Evolutionary conservation across 139 green algal species (phyloP).

Genomic region (Coelastrella sp.): DNA sequence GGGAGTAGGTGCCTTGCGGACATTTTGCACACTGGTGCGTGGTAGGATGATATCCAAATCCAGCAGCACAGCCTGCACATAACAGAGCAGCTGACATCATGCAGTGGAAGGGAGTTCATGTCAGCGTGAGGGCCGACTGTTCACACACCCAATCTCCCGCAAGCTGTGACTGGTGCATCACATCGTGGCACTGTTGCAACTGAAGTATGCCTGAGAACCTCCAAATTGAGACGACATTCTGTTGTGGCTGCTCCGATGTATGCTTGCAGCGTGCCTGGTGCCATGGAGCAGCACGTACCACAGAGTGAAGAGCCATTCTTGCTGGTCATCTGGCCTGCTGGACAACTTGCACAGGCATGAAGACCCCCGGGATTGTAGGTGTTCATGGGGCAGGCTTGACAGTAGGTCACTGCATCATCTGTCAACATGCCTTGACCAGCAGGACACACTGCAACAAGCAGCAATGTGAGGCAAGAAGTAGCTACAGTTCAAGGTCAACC

Average conservation of each 20-base stretch:
- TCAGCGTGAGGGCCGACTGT: too few relatives aligned
- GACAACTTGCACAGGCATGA: not conserved
- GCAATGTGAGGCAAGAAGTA: not conserved
- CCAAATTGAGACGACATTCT: too few relatives aligned
- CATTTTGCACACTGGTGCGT: not conserved
- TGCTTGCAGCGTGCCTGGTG: too few relatives aligned
- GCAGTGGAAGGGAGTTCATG: too few relatives aligned
- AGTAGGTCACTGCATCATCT: not conserved
- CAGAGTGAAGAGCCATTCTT: not conserved
- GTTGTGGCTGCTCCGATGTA: too few relatives aligned
- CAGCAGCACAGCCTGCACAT: constrained; percentile 2
- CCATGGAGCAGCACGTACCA: not conserved
- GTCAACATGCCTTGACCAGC: constrained; percentile 21
- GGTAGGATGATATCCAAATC: not conserved
- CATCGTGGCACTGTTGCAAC: too few relatives aligned
- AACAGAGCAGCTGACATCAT: too few relatives aligned
- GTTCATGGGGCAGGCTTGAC: not conserved
- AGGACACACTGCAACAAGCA: constrained; percentile 7
- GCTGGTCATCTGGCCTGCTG: not conserved
- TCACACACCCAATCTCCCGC: too few relatives aligned
- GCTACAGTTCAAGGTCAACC: too few relatives aligned
- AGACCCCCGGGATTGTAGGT: constrained; percentile 9
- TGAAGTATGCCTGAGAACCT: too few relatives aligned
- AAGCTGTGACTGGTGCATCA: too few relatives aligned
- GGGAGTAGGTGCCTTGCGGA: constrained; percentile 6